A percentile compares a stretch with the other conserved stretches of the same genome.
Conservation (phyloP, 495 filamentous ascomycete species). For the Friedmanniomyces simplex region DNA sequence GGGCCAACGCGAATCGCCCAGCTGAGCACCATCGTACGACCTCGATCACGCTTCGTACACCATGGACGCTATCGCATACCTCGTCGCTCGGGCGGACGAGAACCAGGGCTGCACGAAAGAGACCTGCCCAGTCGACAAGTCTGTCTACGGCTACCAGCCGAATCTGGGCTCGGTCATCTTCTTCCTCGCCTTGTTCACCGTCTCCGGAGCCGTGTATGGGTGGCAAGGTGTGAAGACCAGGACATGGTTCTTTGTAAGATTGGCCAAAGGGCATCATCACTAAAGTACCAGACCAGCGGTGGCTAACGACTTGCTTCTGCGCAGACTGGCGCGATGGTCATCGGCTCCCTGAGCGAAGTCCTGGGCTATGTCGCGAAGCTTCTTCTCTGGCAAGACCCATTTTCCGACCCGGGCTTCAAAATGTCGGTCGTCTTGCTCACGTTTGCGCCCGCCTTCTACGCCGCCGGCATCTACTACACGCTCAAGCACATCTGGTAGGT, state of each 20-base stretch:
- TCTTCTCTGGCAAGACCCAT: slow-evolving; percentile 16
- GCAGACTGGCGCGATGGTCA: slow-evolving; percentile 18
- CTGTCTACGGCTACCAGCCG: slow-evolving; percentile 19
- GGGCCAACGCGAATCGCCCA: not conserved
- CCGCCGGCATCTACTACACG: slow-evolving; percentile 51
- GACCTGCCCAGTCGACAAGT: slow-evolving; percentile 7
- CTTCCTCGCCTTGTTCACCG: slow-evolving; percentile 22
- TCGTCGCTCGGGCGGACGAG: slow-evolving; percentile 2
- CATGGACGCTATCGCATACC: slow-evolving; percentile 2
- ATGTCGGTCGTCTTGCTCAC: slow-evolving; percentile 42
- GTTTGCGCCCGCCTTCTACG: slow-evolving; percentile 47
- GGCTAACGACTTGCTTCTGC: no score
- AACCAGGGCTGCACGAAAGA: slow-evolving; percentile 11
- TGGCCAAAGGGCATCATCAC: no score
- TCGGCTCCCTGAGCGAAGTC: slow-evolving; percentile 15
- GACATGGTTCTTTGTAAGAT: slow-evolving; percentile 15
- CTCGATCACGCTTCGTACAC: no score
- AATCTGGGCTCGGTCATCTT: slow-evolving; percentile 14
- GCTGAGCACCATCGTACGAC: not conserved
- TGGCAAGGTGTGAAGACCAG: slow-evolving; percentile 11
- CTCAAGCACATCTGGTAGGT: slow-evolving; percentile 26
- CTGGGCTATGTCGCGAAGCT: slow-evolving; percentile 22
- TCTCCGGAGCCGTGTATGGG: slow-evolving; percentile 10
- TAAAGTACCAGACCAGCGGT: no score
- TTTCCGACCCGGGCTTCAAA: slow-evolving; percentile 22